Evolutionary conservation across 1,139 yeast species (phyloP).

Genomic region (Hansenula lynferdii): DNA sequence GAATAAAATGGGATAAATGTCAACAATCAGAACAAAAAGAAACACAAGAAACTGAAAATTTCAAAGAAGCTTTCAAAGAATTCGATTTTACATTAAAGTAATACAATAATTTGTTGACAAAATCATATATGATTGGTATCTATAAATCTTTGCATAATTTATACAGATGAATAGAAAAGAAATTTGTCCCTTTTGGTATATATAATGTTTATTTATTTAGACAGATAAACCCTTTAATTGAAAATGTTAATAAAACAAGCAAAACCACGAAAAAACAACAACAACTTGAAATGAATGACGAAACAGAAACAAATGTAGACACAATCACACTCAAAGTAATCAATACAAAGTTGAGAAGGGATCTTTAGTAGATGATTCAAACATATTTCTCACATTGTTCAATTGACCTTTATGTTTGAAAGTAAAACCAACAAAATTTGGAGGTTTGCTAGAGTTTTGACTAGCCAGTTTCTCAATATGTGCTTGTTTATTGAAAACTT

Average conservation of each 20-base stretch:
- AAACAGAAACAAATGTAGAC: background rate
- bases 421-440: conserved; percentile 93
- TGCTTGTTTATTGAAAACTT: conserved; percentile 86
- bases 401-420: conserved; percentile 78
- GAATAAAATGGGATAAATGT: conserved; percentile 74
- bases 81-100: conserved; percentile 40
- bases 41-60: conserved; percentile 52
- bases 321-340: too few relatives aligned
- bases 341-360: conserved; percentile 37
- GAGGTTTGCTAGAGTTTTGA: conserved; percentile 50
- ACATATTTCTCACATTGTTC: conserved; percentile 34
- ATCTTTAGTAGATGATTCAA: conserved; percentile 31
- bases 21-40: conserved; percentile 55
- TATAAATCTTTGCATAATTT: too few relatives aligned
- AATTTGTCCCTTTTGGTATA: too few relatives aligned
- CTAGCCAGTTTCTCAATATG: conserved; percentile 82
- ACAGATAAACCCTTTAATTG: too few relatives aligned
- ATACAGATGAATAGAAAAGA: too few relatives aligned
- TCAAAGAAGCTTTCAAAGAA: conserved; percentile 43
- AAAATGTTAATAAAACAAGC: too few relatives aligned
- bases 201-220: too few relatives aligned
- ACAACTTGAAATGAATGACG: background rate
- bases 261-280: too few relatives aligned
- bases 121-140: too few relatives aligned
- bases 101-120: too few relatives aligned